These are phyloP conservation scores for Phoenix roebelenii DNA, from an alignment of 176 grass and related monocot genomes.

Conservation along the genomic window DNA sequence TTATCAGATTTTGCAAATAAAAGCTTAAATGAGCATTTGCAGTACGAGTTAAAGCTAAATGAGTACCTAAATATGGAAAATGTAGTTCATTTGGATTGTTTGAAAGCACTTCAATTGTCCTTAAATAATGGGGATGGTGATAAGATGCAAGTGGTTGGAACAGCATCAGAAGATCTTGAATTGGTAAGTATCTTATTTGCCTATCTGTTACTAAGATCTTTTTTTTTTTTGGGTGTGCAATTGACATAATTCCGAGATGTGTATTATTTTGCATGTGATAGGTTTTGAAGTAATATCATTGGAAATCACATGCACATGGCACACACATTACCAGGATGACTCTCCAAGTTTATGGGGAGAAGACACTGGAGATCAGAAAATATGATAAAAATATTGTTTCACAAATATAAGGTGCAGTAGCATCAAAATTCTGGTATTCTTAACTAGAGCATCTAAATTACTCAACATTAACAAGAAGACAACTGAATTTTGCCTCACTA, in stretches of 20 bases:
- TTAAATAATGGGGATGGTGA: constrained; percentile 25
- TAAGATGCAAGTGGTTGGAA: constrained; percentile 9
- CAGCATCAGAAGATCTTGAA: constrained; percentile 46
- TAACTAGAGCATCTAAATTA: no score
- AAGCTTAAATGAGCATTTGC: constrained; percentile 72
- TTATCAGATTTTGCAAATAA: constrained; percentile 48
- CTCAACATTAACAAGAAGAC: no score
- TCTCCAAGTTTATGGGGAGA: background rate
- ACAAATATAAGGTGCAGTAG: no score
- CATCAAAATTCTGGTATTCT: no score
- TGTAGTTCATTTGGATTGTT: constrained; percentile 40
- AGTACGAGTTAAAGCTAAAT: constrained; percentile 59
- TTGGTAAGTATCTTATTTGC: constrained; percentile 32
- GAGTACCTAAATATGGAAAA: constrained; percentile 33
- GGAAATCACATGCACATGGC: background rate
- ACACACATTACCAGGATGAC: background rate
- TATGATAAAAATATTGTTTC: no score
- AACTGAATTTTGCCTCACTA: no score
- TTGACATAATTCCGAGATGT: no score
- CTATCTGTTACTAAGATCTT: no score
- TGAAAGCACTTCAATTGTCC: constrained; percentile 34
- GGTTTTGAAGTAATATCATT: background rate
- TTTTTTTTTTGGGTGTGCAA: no score
- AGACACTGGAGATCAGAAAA: no score
- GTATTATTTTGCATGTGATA: no score